These are phyloP conservation scores for Termitomyces sp. DNA, from an alignment of 768 basidiomycete species.

Conservation along the genomic window DNA sequence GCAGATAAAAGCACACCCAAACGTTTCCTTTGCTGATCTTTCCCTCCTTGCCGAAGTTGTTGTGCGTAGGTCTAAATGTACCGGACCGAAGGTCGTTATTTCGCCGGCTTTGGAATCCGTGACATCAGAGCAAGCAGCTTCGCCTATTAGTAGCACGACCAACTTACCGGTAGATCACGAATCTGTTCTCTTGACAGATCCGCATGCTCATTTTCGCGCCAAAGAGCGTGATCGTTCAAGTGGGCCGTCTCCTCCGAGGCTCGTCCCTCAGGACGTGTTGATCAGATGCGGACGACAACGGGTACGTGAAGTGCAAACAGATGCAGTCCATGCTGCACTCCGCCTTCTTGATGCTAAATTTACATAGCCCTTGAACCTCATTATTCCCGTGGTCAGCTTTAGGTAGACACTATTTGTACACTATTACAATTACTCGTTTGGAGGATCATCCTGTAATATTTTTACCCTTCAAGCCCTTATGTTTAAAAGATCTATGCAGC, in stretches of 20 bases:
- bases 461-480: background rate
- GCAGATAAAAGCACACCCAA: slow-evolving; percentile 83
- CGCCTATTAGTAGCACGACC: slow-evolving; percentile 19
- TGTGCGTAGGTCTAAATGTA: slow-evolving; percentile 73
- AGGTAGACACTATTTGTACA: background rate
- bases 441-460: background rate
- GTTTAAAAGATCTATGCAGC: background rate
- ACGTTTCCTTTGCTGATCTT: slow-evolving; percentile 80
- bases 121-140: slow-evolving; percentile 39
- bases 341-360: slow-evolving; percentile 67
- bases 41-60: slow-evolving; percentile 85
- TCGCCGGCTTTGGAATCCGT: slow-evolving; percentile 43
- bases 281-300: slow-evolving; percentile 56
- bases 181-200: slow-evolving; percentile 44
- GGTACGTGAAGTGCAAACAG: slow-evolving; percentile 63
- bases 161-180: slow-evolving; percentile 13
- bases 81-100: slow-evolving; percentile 60
- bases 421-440: background rate
- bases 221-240: slow-evolving; percentile 26
- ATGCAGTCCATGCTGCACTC: slow-evolving; percentile 71
- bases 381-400: background rate
- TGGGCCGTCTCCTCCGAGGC: slow-evolving; percentile 31
- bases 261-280: slow-evolving; percentile 58
- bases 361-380: slow-evolving; percentile 20
- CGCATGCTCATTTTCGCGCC: slow-evolving; percentile 47